phyloP scores from a whole-genome alignment of 495 filamentous ascomycete genomes.

The Penicillium maclennaniae region DNA sequence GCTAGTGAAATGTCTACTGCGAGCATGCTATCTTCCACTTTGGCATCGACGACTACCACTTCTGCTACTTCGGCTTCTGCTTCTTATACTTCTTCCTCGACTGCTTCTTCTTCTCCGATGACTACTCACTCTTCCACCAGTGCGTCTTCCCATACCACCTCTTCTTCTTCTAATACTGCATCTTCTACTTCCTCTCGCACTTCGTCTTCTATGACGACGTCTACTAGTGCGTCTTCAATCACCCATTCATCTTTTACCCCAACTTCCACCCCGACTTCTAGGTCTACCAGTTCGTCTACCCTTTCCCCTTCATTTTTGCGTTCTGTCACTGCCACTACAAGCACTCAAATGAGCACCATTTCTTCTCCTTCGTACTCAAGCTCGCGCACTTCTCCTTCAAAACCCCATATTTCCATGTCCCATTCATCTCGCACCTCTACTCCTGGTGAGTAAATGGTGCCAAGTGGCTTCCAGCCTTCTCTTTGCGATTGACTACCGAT shows the following conservation, averaged over 20 bases:
- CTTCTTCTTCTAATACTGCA: constrained; percentile 19
- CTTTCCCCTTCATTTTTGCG: constrained; percentile 3
- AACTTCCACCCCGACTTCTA: background rate
- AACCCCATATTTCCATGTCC: background rate
- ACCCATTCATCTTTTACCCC: constrained; percentile 3
- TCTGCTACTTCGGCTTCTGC: constrained; percentile 17
- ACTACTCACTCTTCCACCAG: constrained; percentile 26
- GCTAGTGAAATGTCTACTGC: constrained; percentile 21
- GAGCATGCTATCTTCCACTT: constrained; percentile 16
- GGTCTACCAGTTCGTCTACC: constrained; percentile 1
- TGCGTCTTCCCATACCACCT: constrained; percentile 23
- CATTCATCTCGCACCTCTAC: constrained; percentile 10
- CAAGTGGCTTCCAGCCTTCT: constrained; percentile 10
- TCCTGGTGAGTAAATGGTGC: constrained; percentile 18
- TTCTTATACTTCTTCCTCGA: constrained; percentile 20
- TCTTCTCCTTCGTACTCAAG: constrained; percentile 5
- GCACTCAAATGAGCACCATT: constrained; percentile 4
- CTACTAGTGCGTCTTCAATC: constrained; percentile 16
- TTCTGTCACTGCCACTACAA: constrained; percentile 2
- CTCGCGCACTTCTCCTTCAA: constrained; percentile 1
- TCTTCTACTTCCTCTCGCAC: constrained; percentile 22
- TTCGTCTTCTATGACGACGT: constrained; percentile 21
- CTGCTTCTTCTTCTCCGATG: constrained; percentile 21
- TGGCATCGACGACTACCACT: constrained; percentile 13
- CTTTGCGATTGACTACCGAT: background rate